Evolutionary conservation across 2,329 filamentous ascomycete species (phyloP), one percentile per base, ranked within the genome.

Genomic region (Thielaviopsis musarum): DNA sequence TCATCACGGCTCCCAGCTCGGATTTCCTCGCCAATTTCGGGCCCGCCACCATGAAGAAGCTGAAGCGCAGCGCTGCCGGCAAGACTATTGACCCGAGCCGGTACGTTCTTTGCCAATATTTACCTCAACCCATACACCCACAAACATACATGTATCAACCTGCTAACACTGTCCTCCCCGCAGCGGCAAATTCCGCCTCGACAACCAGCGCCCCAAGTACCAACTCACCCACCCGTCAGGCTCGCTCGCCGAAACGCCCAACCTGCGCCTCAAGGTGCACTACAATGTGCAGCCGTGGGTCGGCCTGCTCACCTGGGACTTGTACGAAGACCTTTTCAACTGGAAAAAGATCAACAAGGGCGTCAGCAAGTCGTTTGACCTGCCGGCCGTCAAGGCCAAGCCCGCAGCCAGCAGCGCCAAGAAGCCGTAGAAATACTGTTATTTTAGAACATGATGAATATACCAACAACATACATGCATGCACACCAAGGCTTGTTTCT

Each of bases 251-350:
- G 79, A 85, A 67, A 77, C 82, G 55, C 75, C 79, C 56, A 83
- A 93, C 69, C 88, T 91, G 60, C 84, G 81, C 30, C 75, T 98
- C 63, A 83, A 84, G 66, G 75, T 97, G 58, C 85, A 93, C 68
- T 98, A 95, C 82, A 97, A 97, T 73, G 87, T 97, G 62, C 93
- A 98, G 76, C 93, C 93, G 34, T 97, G 91, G 88, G 89, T 98
- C 12, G 93, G 93, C 15, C 73, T 85, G 57, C 72, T 97, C 70
- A 86, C 86, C 51, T 98, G 93, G 93, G 85, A 86, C 67, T 76
- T 82, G 63, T 30, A 28, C 26, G 70, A 76, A 63, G 75, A 80
- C 64, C 70, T 80, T 59, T 80, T 80, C 10, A 69, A 73, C 56
- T 91, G 87, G 87, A 78, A 82, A 72, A 76, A 74, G 58, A 66